phyloP scores from a whole-genome alignment of 2,329 filamentous ascomycete species.

The Talaromyces piceae region DNA sequence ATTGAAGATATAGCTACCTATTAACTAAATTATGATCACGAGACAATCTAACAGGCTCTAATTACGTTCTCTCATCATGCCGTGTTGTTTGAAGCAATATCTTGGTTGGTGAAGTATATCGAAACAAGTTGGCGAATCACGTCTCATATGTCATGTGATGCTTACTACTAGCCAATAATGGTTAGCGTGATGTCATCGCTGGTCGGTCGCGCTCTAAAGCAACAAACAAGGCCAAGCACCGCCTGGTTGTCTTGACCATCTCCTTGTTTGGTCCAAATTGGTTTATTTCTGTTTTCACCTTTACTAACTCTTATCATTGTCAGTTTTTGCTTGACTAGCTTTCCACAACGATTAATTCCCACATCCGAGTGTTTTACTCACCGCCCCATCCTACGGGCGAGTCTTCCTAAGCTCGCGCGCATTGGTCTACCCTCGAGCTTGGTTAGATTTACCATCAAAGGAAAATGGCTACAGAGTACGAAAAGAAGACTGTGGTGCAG shows the following conservation, averaged over 20 bases:
- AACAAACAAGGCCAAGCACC: not conserved
- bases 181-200: not conserved
- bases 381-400: not conserved
- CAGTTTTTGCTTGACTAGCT: not conserved
- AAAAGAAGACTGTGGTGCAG: slow-evolving; percentile 44
- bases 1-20: too few species aligned
- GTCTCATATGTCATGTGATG: not conserved
- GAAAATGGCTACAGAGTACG: slow-evolving; percentile 38
- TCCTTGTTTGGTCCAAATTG: too few species aligned
- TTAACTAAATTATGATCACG: too few species aligned
- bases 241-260: not conserved
- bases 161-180: not conserved
- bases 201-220: not conserved
- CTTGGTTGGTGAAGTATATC: too few species aligned
- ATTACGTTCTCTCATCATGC: too few species aligned
- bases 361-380: not conserved
- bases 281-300: not conserved
- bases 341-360: not conserved
- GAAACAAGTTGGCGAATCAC: not conserved
- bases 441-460: not conserved
- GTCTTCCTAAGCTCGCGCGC: not conserved
- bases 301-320: not conserved
- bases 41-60: too few species aligned
- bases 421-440: too few species aligned
- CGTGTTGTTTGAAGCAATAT: too few species aligned